phyloP scores from a whole-genome alignment of 2,329 filamentous ascomycete species.

The Fusarium pseudonygamai region DNA sequence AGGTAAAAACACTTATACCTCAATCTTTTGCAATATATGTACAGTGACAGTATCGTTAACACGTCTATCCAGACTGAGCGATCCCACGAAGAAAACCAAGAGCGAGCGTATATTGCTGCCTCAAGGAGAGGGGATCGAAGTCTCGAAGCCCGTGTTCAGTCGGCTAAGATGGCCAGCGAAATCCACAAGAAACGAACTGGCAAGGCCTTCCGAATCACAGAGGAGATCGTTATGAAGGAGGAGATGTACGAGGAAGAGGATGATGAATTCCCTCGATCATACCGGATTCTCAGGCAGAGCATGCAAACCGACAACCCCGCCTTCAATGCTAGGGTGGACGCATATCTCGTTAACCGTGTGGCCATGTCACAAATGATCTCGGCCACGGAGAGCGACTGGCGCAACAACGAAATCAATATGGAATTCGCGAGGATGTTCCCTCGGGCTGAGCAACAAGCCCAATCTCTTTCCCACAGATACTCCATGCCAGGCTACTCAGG shows the following conservation, averaged over 20 bases:
- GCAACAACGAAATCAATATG: constrained; percentile 58
- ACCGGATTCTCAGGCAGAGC: constrained; percentile 69
- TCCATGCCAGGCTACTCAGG: constrained; percentile 30
- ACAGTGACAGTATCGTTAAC: not conserved
- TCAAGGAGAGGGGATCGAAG: constrained; percentile 88
- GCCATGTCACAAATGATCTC: constrained; percentile 55
- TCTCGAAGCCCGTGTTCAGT: constrained; percentile 87
- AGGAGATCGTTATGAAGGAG: constrained; percentile 87
- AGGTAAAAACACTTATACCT: constrained; percentile 36
- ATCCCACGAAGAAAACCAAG: constrained; percentile 83
- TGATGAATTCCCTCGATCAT: constrained; percentile 77
- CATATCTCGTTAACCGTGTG: constrained; percentile 54
- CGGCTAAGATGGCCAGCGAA: constrained; percentile 86
- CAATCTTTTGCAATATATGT: not conserved
- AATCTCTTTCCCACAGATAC: constrained; percentile 39
- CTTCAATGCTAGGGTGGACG: constrained; percentile 69
- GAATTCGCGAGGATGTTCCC: constrained; percentile 60
- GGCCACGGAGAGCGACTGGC: constrained; percentile 50
- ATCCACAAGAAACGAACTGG: constrained; percentile 91
- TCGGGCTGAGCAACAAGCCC: constrained; percentile 44
- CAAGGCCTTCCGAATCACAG: constrained; percentile 80
- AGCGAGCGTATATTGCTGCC: constrained; percentile 91
- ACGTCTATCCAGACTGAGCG: constrained; percentile 68
- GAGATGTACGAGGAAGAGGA: constrained; percentile 98
- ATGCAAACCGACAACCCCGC: constrained; percentile 68